phyloP scores from a whole-genome alignment of 2,329 filamentous ascomycete genomes.

The Amauroascus niger region DNA sequence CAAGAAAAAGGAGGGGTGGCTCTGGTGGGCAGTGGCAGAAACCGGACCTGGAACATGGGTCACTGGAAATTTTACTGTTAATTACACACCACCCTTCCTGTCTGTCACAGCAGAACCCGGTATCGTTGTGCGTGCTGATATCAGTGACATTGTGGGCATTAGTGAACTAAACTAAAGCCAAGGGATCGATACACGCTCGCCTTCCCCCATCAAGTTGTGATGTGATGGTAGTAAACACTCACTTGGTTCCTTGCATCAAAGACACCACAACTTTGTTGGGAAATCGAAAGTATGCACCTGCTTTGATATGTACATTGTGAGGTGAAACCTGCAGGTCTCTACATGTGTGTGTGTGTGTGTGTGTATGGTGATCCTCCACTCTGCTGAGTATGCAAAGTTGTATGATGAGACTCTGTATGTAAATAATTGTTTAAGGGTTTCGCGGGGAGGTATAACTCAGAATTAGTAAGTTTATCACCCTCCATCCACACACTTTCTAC shows the following conservation, averaged over 20 bases:
- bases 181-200: not conserved
- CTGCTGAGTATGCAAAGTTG: not conserved
- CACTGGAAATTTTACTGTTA: conserved; percentile 5
- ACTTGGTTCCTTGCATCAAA: not conserved
- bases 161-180: too few relatives aligned
- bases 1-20: conserved; percentile 3
- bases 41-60: conserved; percentile 1
- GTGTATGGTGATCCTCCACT: too few relatives aligned
- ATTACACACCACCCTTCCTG: not conserved
- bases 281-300: too few relatives aligned
- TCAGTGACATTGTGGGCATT: not conserved
- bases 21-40: conserved; percentile 9
- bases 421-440: not conserved
- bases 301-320: too few relatives aligned
- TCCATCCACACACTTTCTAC: not conserved
- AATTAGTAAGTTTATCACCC: not conserved
- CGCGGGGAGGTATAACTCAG: not conserved
- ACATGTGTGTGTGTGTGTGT: too few relatives aligned
- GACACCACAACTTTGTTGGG: not conserved
- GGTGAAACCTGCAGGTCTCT: too few relatives aligned
- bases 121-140: conserved; percentile 8
- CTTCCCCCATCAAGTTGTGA: not conserved
- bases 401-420: not conserved
- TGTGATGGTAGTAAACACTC: not conserved
- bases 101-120: not conserved